Evolutionary conservation across 805 yeast species (phyloP), one percentile per base, ranked within the genome.

Genomic region (Millerozyma miso): DNA sequence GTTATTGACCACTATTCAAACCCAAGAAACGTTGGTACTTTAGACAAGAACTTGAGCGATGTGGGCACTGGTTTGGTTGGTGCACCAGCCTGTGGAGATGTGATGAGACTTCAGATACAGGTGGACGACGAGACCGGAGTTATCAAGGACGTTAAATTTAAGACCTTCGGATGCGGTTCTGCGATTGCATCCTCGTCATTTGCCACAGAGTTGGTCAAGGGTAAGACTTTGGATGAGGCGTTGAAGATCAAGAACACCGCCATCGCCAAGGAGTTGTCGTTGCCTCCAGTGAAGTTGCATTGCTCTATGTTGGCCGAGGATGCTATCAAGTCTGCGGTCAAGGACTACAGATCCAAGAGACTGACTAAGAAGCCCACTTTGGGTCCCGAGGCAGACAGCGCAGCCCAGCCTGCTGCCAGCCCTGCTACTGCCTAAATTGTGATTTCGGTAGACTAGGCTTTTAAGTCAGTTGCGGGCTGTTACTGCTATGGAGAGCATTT

Each of bases 71-170:
- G 99, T 1, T 76, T 93, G 36, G 99, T 93, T 13, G 99, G 99
- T 44, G 98, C 99, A 0, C 98, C 99, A 42, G 99, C 99, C 0
- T 93, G 99, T 71, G 99, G 99, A 43, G 99, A 93, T 71, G 99
- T 93, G 36, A 93, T 93, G 97, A 85, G 95, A 69, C 76, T 93
- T 51, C 98, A 93, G 65, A 93, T 93, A 58, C 81, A 90, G 62
- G 99, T 93, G 7, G 83, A 84, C 51, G 97, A 90, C 56, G 82
- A 77, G 44, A 81, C 95, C 18, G 99, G 99, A 1, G 75, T 87
- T 41, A 93, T 93, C 54, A 81, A 87, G 63, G 96, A 93, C 63
- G 99, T 91, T 49, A 91, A 89, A 66, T 93, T 93, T 71, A 93
- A 93, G 78, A 93, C 99, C 3, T 93, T 93, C 70, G 99, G 99